These are phyloP conservation scores for Lizonia empirigonia DNA, from an alignment of 2,329 filamentous ascomycete genomes.

Conservation along the genomic window DNA sequence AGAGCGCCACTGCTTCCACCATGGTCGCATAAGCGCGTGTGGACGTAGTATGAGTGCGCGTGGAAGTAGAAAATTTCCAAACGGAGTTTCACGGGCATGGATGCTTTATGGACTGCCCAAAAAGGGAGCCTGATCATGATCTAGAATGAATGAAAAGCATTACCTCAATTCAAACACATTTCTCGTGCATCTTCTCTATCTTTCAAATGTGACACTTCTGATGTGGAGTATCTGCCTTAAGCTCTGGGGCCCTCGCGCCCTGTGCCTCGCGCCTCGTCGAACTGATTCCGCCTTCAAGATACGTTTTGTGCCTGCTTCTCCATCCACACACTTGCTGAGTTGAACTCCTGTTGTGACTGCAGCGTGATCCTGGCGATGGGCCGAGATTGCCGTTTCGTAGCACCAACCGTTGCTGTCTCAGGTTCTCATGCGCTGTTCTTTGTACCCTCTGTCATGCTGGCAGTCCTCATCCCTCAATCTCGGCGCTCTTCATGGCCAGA, in stretches of 20 bases:
- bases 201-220: constrained; percentile 17
- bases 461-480: constrained; percentile 50
- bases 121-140: constrained; percentile 39
- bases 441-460: background rate
- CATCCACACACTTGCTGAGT: background rate
- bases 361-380: background rate
- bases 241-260: background rate
- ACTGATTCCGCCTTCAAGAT: constrained; percentile 7
- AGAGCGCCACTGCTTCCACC: constrained; percentile 82
- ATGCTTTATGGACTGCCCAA: constrained; percentile 43
- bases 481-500: constrained; percentile 53
- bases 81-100: constrained; percentile 46
- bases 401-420: constrained; percentile 13
- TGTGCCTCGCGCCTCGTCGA: background rate
- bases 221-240: constrained; percentile 31
- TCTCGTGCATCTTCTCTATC: constrained; percentile 16
- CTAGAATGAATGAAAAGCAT: constrained; percentile 49
- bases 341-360: background rate
- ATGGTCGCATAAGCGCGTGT: constrained; percentile 51
- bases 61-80: constrained; percentile 37
- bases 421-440: background rate
- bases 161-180: constrained; percentile 34
- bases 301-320: background rate
- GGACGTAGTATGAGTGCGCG: constrained; percentile 28
- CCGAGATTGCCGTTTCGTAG: background rate